Evolutionary conservation across 441 rosid species (phyloP), one percentile per base, ranked within the genome.

Genomic region (Aquilaria agallochum): DNA sequence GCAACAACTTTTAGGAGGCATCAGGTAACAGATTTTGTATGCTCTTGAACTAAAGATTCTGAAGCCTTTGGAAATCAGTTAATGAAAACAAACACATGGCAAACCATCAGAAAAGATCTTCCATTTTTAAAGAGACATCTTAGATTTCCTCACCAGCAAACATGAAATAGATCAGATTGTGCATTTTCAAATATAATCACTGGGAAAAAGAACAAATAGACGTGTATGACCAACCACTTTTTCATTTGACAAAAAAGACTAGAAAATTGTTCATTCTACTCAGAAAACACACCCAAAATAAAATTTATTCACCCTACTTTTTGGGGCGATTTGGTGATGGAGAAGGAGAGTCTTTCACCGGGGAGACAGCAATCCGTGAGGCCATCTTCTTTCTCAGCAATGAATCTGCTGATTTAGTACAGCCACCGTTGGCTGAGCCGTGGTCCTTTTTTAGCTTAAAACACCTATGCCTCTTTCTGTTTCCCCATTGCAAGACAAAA

Each of bases 401-500:
- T 64, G 77, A 58, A 60, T 82, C 87, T 52, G 72, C 44, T 64
- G 76, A 71, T 63, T 76, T 79, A 60, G 56, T 68, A 62, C 55
- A 68, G 68, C 58, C 68, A 59, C 62, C 74, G 76, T 74, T 75
- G 36, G 76, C 63, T 46, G 71, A 77, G 67, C 59, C 79, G 70
- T 77, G 85, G 49, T 78, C 83, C 60, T 81, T 85, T 74, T 85
- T 92, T 46, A 87, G 69, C 73, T 86, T 89, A 72, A 80, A 83
- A 73, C 95, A 84, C 76, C 98, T 78, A 69, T 76, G 92, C 77
- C 89, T 84, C 76, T 92, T 92, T 51, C 86, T 84, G 58, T 77
- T 88, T 40, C 98, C 98, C 98, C 98, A 89, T 71, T 92, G 90
- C 65, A 92, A 65, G 73, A 83, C 76, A 75, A 92, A 89, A 77